Conservation (phyloP, 495 filamentous ascomycete species). For the Neurospora tetraspora region DNA sequence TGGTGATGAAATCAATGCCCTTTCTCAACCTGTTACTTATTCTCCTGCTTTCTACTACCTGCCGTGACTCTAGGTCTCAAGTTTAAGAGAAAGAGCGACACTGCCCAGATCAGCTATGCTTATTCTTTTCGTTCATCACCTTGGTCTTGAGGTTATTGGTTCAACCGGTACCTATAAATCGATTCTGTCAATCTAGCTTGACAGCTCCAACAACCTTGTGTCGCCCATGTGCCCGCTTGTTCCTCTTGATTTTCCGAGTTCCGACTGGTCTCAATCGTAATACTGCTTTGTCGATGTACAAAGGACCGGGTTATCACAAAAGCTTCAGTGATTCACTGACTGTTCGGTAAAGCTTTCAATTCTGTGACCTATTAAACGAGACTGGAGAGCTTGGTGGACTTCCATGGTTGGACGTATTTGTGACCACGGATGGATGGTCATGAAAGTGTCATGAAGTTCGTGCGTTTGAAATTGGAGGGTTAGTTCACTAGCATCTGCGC, state of each 20-base stretch:
- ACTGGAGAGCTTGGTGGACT: background rate
- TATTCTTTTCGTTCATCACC: no score
- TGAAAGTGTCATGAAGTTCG: background rate
- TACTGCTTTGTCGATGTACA: background rate
- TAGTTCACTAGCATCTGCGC: background rate
- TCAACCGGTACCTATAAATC: no score
- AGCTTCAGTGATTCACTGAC: background rate
- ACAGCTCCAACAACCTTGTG: background rate
- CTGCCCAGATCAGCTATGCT: no score
- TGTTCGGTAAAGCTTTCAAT: background rate
- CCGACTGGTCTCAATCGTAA: background rate
- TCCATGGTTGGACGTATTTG: background rate
- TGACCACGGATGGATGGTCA: background rate
- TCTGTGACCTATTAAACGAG: background rate
- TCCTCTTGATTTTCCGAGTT: background rate
- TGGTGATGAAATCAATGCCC: slow-evolving; percentile 10
- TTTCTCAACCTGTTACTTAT: background rate
- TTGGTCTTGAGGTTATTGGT: no score
- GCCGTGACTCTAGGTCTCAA: no score
- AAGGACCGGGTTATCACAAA: background rate
- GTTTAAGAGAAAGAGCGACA: no score
- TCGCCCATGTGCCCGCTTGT: background rate
- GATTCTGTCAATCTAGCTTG: background rate
- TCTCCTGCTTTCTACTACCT: no score
- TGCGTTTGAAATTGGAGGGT: background rate